phyloP scores from a whole-genome alignment of 805 yeast genomes.

The Limtongia smithiae region DNA sequence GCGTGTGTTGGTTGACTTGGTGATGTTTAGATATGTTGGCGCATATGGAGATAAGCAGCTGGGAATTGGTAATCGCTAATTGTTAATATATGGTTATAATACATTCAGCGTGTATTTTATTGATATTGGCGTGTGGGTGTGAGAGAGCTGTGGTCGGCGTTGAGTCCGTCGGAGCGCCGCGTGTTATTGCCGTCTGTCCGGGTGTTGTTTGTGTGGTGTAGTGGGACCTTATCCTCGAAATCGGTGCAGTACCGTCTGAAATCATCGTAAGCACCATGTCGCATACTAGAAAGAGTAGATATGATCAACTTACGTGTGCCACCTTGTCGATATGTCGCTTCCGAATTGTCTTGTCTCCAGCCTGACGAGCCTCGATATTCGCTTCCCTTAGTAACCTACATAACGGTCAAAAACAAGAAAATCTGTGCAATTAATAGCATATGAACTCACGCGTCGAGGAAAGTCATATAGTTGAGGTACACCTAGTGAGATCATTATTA shows the following conservation, averaged over 20 bases:
- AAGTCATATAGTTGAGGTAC: slow-evolving; percentile 23
- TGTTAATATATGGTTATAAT: too few relatives aligned
- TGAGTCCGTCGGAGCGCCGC: too few relatives aligned
- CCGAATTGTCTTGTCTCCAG: slow-evolving; percentile 17
- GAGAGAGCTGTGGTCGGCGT: too few relatives aligned
- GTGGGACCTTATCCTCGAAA: slow-evolving; percentile 20
- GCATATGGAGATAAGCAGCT: too few relatives aligned
- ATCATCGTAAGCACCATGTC: neutral
- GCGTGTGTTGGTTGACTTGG: too few relatives aligned
- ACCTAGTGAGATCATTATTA: slow-evolving; percentile 11
- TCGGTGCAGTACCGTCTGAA: slow-evolving; percentile 6
- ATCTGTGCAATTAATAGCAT: neutral
- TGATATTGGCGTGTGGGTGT: too few relatives aligned
- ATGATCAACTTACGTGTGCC: slow-evolving; percentile 5
- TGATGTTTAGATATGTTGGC: too few relatives aligned
- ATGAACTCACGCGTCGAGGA: slow-evolving; percentile 22
- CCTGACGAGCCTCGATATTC: slow-evolving; percentile 17
- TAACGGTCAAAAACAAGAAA: neutral
- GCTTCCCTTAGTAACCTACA: slow-evolving; percentile 17
- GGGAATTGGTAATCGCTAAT: too few relatives aligned
- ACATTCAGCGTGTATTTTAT: too few relatives aligned
- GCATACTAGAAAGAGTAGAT: too few relatives aligned
- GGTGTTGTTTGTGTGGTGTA: too few relatives aligned
- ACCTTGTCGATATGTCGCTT: slow-evolving; percentile 20
- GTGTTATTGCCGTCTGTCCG: too few relatives aligned